Evolutionary conservation across 495 filamentous ascomycete genomes (phyloP), one percentile per base, ranked within the genome.

Genomic region (Xylaria sp.): DNA sequence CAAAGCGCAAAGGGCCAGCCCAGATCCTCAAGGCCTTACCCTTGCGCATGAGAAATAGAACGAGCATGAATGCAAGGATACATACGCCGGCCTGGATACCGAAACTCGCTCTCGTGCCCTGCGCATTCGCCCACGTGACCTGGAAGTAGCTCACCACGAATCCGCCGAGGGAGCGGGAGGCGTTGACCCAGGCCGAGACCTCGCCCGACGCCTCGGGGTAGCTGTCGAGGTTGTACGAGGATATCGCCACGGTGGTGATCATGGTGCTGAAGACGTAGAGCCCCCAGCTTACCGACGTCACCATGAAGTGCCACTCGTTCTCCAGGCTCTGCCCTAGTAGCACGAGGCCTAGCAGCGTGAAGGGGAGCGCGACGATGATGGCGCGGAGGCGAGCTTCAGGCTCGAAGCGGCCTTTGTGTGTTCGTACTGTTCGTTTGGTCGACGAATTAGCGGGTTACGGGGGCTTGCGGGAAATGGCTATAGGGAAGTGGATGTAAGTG

Each of bases 181-280:
- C 77, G 72, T 85, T 88, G 14, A 89, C 75, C 84, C 85, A 85
- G 2, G 85, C 84, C 0, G 80, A 84, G 12, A 91, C 87, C 76
- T 90, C 88, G 14, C 87, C 88, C 24, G 80, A 82, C 0, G 81
- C 88, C 70, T 86, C 86, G 14, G 87, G 88, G 73, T 89, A 90
- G 37, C 79, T 78, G 75, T 91, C 89, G 26, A 92, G 83, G 3
- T 85, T 81, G 72, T 91, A 91, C 8, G 87, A 85, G 67, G 85
- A 88, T 26, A 91, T 79, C 0, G 85, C 87, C 0, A 89, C 87
- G 0, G 89, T 92, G 14, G 86, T 84, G 74, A 92, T 85, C 85
- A 93, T 91, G 74, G 91, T 85, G 0, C 87, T 88, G 68, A 87
- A 86, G 17, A 86, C 84, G 66, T 88, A 87, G 3, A 86, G 74